phyloP scores from a whole-genome alignment of 1,139 yeast genomes.

The Kodamaea sp. region DNA sequence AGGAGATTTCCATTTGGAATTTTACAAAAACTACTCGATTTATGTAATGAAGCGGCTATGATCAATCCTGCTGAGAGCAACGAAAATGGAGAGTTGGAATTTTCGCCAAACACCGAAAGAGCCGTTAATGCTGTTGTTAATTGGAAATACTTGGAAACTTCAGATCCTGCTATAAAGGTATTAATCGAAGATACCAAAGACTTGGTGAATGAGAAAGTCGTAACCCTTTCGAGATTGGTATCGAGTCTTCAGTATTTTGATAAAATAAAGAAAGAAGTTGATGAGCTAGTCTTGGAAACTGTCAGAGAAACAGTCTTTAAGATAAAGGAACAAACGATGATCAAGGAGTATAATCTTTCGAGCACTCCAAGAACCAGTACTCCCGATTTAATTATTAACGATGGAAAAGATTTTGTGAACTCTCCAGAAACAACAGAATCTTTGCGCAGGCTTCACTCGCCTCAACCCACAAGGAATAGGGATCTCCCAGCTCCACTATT shows the following conservation, averaged over 20 bases:
- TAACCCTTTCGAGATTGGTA: slow-evolving; percentile 71
- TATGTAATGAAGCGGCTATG: slow-evolving; percentile 74
- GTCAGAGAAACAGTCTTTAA: slow-evolving; percentile 65
- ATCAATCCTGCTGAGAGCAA: slow-evolving; percentile 61
- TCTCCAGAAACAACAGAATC: too few species aligned
- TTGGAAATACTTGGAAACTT: slow-evolving; percentile 57
- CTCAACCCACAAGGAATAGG: slow-evolving; percentile 34
- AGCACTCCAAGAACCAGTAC: slow-evolving; percentile 11
- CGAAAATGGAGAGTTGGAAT: slow-evolving; percentile 35
- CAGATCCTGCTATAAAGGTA: slow-evolving; percentile 64
- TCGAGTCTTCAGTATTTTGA: slow-evolving; percentile 80
- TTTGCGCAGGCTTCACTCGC: too few species aligned
- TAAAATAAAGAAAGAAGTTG: slow-evolving; percentile 80
- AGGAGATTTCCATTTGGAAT: slow-evolving; percentile 66
- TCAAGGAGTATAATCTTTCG: slow-evolving; percentile 18
- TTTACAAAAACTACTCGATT: slow-evolving; percentile 60
- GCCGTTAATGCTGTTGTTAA: slow-evolving; percentile 58
- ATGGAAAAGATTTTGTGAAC: too few species aligned
- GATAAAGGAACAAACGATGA: slow-evolving; percentile 45
- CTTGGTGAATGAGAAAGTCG: slow-evolving; percentile 66
- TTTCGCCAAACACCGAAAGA: slow-evolving; percentile 72
- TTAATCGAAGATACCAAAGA: slow-evolving; percentile 69
- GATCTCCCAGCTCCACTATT: slow-evolving; percentile 36
- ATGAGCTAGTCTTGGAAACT: slow-evolving; percentile 62
- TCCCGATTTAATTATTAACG: slow-evolving; percentile 1